These are phyloP conservation scores for Epichloe sylvatica DNA, from an alignment of 2,329 filamentous ascomycete species.

Conservation along the genomic window DNA sequence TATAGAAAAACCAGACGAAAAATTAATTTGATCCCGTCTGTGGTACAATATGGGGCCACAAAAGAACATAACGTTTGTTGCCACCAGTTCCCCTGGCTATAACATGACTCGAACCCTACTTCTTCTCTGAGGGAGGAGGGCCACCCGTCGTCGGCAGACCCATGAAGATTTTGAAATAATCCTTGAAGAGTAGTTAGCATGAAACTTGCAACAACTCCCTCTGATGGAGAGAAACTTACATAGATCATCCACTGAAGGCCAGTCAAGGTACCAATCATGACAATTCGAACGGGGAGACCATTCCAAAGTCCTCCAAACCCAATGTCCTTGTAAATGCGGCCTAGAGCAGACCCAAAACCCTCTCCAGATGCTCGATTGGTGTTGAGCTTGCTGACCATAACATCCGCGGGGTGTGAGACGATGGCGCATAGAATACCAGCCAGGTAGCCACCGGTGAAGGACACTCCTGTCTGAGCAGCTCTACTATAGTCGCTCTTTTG, in stretches of 20 bases:
- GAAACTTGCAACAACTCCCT: constrained; percentile 5
- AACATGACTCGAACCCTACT: constrained; percentile 12
- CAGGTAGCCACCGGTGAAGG: constrained; percentile 70
- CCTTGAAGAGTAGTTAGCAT: constrained; percentile 27
- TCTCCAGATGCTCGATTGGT: constrained; percentile 63
- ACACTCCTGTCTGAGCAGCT: constrained; percentile 69
- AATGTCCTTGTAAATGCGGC: constrained; percentile 74
- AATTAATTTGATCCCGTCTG: background rate
- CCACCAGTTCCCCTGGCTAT: background rate
- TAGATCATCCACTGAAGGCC: constrained; percentile 92
- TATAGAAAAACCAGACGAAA: background rate
- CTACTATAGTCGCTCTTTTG: constrained; percentile 69
- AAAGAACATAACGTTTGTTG: background rate
- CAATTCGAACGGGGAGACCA: constrained; percentile 67
- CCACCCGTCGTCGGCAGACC: constrained; percentile 74
- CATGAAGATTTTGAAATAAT: constrained; percentile 85
- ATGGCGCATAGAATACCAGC: constrained; percentile 81
- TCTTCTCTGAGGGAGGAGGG: constrained; percentile 39
- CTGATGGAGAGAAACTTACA: constrained; percentile 29
- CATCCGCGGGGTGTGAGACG: constrained; percentile 67
- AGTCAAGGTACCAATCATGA: constrained; percentile 77
- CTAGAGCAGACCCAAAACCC: constrained; percentile 59
- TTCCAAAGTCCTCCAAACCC: constrained; percentile 87
- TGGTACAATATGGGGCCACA: background rate
- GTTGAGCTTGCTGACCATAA: constrained; percentile 90